phyloP scores from a whole-genome alignment of 2,329 filamentous ascomycete genomes.

The Ophiostoma montium region DNA sequence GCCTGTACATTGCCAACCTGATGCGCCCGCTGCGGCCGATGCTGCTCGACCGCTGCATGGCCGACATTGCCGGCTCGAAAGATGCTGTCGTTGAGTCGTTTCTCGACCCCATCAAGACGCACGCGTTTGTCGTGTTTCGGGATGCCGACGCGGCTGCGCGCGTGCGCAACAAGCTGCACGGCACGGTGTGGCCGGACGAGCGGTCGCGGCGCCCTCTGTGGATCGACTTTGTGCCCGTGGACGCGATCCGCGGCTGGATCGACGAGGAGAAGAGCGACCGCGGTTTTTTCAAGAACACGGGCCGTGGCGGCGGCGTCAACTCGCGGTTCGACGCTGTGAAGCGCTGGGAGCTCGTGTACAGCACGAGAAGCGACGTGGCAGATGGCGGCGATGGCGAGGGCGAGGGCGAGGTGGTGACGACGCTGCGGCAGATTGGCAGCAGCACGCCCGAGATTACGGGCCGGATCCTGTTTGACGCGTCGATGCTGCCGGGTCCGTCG shows the following conservation, averaged over 20 bases:
- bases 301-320: constrained; percentile 17
- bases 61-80: constrained; percentile 44
- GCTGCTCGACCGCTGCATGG: constrained; percentile 54
- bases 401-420: constrained; percentile 36
- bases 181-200: constrained; percentile 75
- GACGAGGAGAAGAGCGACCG: constrained; percentile 43
- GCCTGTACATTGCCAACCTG: constrained; percentile 80
- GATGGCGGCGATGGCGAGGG: constrained; percentile 36
- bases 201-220: constrained; percentile 69
- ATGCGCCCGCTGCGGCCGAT: constrained; percentile 69
- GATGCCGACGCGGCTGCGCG: constrained; percentile 57
- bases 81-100: constrained; percentile 52
- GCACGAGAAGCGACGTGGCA: constrained; percentile 34
- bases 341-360: constrained; percentile 64
- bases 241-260: constrained; percentile 62
- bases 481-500: not conserved
- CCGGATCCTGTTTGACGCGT: constrained; percentile 1
- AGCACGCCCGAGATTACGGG: constrained; percentile 3
- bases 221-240: constrained; percentile 78
- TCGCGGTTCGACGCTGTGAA: constrained; percentile 14
- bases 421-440: constrained; percentile 33
- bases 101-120: constrained; percentile 73
- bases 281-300: not conserved
- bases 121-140: constrained; percentile 67
- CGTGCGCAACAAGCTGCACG: constrained; percentile 63